These are phyloP conservation scores for Zangia roseola DNA, from an alignment of 768 basidiomycete genomes.

Conservation along the genomic window DNA sequence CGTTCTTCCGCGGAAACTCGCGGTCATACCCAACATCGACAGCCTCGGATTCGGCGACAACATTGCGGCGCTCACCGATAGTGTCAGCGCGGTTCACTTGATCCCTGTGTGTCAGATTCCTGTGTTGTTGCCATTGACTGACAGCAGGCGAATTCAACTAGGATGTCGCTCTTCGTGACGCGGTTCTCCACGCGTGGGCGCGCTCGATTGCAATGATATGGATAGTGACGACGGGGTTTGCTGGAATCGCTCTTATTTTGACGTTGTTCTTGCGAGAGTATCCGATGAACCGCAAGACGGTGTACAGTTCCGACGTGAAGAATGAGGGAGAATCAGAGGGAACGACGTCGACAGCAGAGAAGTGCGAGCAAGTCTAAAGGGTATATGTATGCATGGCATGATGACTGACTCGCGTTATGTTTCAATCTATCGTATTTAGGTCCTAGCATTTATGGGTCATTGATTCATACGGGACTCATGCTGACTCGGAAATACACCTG, in stretches of 20 bases:
- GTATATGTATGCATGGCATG: too few relatives aligned
- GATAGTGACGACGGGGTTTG: conserved; percentile 59
- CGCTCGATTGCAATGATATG: conserved; percentile 62
- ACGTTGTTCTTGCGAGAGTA: conserved; percentile 58
- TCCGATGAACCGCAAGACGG: conserved; percentile 51
- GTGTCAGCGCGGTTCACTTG: conserved; percentile 40
- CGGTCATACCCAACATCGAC: conserved; percentile 30
- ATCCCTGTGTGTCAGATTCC: conserved; percentile 16
- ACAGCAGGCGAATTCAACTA: conserved; percentile 19
- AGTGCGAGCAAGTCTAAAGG: not conserved
- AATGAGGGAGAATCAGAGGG: conserved; percentile 18
- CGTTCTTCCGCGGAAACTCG: conserved; percentile 40
- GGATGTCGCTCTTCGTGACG: conserved; percentile 48
- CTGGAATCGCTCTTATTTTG: conserved; percentile 50
- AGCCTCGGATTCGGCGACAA: conserved; percentile 33
- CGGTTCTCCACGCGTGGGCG: conserved; percentile 61
- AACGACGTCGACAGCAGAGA: not conserved
- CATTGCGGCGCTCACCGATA: conserved; percentile 42
- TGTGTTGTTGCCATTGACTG: not conserved
- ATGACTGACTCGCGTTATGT: too few relatives aligned
- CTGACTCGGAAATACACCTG: too few relatives aligned
- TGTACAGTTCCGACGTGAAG: conserved; percentile 32
- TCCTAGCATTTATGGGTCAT: too few relatives aligned
- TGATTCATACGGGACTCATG: too few relatives aligned
- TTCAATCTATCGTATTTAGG: too few relatives aligned